Conservation (phyloP, 768 basidiomycete genomes). For the Boletus huronensis region DNA sequence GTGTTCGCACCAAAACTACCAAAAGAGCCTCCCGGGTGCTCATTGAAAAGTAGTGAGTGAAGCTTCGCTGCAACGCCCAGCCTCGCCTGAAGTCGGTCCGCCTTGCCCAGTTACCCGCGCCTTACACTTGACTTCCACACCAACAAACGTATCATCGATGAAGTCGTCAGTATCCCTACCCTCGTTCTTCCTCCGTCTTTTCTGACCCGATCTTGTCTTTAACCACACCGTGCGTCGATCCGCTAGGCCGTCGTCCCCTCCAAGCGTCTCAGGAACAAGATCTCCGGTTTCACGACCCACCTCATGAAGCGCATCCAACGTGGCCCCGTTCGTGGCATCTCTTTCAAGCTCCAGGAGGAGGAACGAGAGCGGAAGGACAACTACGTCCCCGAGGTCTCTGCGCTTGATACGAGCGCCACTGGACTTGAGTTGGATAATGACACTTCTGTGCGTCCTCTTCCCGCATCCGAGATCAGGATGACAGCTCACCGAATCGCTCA, state of each 20-base stretch:
- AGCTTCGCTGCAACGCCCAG: neutral
- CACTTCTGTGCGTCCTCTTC: slow-evolving; percentile 69
- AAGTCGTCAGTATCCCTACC: slow-evolving; percentile 64
- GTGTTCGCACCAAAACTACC: slow-evolving; percentile 99
- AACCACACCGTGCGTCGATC: neutral
- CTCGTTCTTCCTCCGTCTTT: no score
- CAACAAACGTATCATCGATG: slow-evolving; percentile 98
- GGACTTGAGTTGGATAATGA: slow-evolving; percentile 88
- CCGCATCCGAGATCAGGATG: neutral
- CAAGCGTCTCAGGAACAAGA: slow-evolving; percentile 99
- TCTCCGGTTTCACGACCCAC: slow-evolving; percentile 99
- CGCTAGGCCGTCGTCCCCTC: slow-evolving; percentile 87
- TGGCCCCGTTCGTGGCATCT: slow-evolving; percentile 98
- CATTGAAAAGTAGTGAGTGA: slow-evolving; percentile 96
- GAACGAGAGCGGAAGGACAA: slow-evolving; percentile 99
- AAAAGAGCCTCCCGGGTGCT: slow-evolving; percentile 98
- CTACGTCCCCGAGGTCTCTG: slow-evolving; percentile 98
- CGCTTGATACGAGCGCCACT: slow-evolving; percentile 72
- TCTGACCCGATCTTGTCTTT: neutral
- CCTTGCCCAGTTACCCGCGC: slow-evolving; percentile 79
- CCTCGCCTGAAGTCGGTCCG: neutral
- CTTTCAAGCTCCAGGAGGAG: slow-evolving; percentile 99
- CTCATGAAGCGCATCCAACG: slow-evolving; percentile 99
- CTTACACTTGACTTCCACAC: slow-evolving; percentile 99
- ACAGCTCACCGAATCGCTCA: neutral